Percentiles rank a stretch among this genome's conserved stretches.
Evolutionary conservation across 2,329 filamentous ascomycete genomes (phyloP).

Genomic region (Penicillium sp.): DNA sequence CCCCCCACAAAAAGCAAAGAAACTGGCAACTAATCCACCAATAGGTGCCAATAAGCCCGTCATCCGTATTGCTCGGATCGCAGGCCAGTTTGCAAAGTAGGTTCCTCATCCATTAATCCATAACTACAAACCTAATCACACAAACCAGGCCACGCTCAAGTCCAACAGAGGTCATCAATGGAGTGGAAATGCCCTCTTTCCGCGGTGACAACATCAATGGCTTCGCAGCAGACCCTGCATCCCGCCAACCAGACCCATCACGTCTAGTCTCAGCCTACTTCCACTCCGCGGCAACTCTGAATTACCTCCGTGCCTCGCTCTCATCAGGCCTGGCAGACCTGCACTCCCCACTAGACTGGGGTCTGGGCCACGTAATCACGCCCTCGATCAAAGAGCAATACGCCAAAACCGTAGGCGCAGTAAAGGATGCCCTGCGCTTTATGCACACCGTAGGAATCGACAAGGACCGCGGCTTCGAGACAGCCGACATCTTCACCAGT

Average conservation of each 20-base stretch:
- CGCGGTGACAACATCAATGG: slow-evolving; percentile 95
- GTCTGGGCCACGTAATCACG: slow-evolving; percentile 84
- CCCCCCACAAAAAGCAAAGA: background rate
- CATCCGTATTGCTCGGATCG: slow-evolving; percentile 92
- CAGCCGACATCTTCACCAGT: slow-evolving; percentile 90
- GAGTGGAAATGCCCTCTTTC: slow-evolving; percentile 81
- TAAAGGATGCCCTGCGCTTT: slow-evolving; percentile 89
- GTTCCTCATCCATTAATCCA: background rate
- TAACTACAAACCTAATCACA: background rate
- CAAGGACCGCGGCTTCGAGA: slow-evolving; percentile 78
- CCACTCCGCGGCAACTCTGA: slow-evolving; percentile 89
- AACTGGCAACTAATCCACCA: background rate
- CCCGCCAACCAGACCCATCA: slow-evolving; percentile 75
- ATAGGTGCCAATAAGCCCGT: slow-evolving; percentile 67
- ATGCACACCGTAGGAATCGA: slow-evolving; percentile 91
- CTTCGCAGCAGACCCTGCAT: slow-evolving; percentile 62
- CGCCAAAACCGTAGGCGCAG: slow-evolving; percentile 75
- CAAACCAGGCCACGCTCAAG: slow-evolving; percentile 68
- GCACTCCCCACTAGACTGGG: slow-evolving; percentile 92
- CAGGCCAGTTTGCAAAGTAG: slow-evolving; percentile 90
- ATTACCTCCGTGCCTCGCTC: slow-evolving; percentile 83
- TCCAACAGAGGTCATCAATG: slow-evolving; percentile 77
- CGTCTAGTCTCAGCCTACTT: slow-evolving; percentile 90
- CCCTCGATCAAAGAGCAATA: slow-evolving; percentile 82
- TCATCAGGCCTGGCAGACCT: slow-evolving; percentile 89